These are phyloP conservation scores for Gloeostereum incarnatum DNA, from an alignment of 768 basidiomycete species.

Conservation along the genomic window DNA sequence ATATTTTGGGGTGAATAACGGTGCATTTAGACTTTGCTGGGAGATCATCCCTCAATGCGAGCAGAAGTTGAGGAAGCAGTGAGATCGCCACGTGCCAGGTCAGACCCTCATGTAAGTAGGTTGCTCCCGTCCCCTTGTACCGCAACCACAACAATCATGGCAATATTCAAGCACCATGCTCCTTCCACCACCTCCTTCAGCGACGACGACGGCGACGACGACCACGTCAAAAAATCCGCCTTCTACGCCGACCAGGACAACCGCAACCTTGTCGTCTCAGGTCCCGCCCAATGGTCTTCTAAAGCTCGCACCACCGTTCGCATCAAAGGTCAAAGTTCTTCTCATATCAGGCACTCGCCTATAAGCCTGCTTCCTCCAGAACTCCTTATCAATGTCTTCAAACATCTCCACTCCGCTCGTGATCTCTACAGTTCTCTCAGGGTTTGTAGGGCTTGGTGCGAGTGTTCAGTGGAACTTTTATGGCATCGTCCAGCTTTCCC, in stretches of 20 bases:
- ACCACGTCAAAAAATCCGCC: slow-evolving; percentile 31
- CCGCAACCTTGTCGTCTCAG: slow-evolving; percentile 32
- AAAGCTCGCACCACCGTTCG: slow-evolving; percentile 14
- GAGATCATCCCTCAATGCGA: too few species aligned
- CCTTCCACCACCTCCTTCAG: slow-evolving; percentile 75
- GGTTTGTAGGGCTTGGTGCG: slow-evolving; percentile 90
- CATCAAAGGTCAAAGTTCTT: too few species aligned
- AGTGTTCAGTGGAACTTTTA: slow-evolving; percentile 88
- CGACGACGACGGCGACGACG: slow-evolving; percentile 62
- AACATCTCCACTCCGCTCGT: slow-evolving; percentile 62
- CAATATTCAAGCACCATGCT: slow-evolving; percentile 31
- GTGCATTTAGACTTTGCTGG: too few species aligned
- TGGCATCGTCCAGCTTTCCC: slow-evolving; percentile 88
- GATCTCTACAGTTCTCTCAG: slow-evolving; percentile 71
- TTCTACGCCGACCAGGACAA: slow-evolving; percentile 36
- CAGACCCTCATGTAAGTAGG: too few species aligned
- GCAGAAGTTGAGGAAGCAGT: too few species aligned
- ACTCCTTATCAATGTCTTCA: slow-evolving; percentile 87
- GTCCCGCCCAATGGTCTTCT: slow-evolving; percentile 64
- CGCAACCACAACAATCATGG: slow-evolving; percentile 27
- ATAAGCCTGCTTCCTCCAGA: slow-evolving; percentile 78
- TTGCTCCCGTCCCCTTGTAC: too few species aligned
- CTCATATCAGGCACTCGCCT: slow-evolving; percentile 41
- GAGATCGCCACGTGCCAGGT: too few species aligned
- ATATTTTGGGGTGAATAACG: too few species aligned